Base-by-base conservation (phyloP, 495 filamentous ascomycete genomes). In the Bacidia gigantensis region DNA sequence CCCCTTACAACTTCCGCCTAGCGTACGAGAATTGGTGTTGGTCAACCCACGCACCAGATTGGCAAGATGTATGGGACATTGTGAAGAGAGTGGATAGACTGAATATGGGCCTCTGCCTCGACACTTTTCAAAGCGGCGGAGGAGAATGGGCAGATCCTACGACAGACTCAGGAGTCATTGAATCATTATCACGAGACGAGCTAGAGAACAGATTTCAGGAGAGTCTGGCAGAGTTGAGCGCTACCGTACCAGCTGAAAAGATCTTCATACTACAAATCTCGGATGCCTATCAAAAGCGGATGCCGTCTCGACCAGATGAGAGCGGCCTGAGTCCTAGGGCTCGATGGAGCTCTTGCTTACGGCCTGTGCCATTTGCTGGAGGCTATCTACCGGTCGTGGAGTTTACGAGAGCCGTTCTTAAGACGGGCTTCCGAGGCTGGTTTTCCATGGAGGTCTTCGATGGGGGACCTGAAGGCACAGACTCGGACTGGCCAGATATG, bases 11-110 rank as follows among this genome's bases (percentile, higher is more conserved):
- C 0, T 75, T 77, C 56, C 69, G 78, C 9, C 64, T 90, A 11
- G 84, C 84, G 0, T 90, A 89, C 54, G 85, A 90, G 63, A 88
- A 89, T 56, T 88, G 86, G 84, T 87, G 83, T 65, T 90, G 86
- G 87, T 80, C 82, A 0, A 81, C 82, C 0, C 75, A 79, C 25
- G 84, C 84, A 0, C 79, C 79, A 3, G 71, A 64, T 5, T 90
- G 84, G 84, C 72, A 69, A 50, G 70, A 77, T 23, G 79, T 81
- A 11, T 87, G 80, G 78, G 68, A 77, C 1, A 82, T 89, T 22
- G 77, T 84, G 3, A 55, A 73, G 43, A 70, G 65, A 11, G 79
- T 80, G 2, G 67, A 84, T 58, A 62, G 79, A 2, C 69, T 69
- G 0, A 90, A 90, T 58, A 65, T 87, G 25, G 84, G 87, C 0